Conservation (phyloP, 2,329 filamentous ascomycete genomes). For the Sporothrix phasma region DNA sequence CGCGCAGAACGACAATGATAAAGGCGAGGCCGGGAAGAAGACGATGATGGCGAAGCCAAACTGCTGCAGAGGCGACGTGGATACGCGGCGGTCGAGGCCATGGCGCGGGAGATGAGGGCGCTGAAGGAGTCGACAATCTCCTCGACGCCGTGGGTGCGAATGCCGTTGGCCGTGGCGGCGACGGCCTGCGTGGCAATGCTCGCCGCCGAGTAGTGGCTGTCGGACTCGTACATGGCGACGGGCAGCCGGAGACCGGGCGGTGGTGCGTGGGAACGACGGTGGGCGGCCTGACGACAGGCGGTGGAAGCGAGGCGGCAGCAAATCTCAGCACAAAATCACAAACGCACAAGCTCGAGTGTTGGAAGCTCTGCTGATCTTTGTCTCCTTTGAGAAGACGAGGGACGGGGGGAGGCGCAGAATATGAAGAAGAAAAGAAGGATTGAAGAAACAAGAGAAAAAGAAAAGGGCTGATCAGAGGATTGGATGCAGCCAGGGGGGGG, state of each 20-base stretch:
- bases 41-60: conserved; percentile 22
- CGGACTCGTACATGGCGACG: conserved; percentile 25
- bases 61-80: conserved; percentile 18
- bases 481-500: background rate
- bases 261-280: no score
- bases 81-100: background rate
- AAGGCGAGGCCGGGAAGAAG: conserved; percentile 23
- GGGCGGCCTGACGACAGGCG: background rate
- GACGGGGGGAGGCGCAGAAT: no score
- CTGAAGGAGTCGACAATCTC: background rate
- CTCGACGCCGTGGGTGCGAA: background rate
- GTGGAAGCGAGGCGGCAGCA: background rate
- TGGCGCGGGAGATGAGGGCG: background rate
- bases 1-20: conserved; percentile 19
- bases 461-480: background rate
- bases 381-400: conserved; percentile 6
- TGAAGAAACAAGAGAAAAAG: background rate
- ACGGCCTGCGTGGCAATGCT: conserved; percentile 47
- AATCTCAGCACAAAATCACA: background rate
- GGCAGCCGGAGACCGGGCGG: no score
- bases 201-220: conserved; percentile 55
- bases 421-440: background rate
- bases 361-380: conserved; percentile 10
- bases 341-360: background rate
- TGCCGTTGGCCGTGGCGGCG: background rate